Percentiles rank a stretch among this genome's conserved stretches.
These are phyloP conservation scores for Euclidium syriacum DNA, from an alignment of 345 rosid genomes.

Conservation along the genomic window DNA sequence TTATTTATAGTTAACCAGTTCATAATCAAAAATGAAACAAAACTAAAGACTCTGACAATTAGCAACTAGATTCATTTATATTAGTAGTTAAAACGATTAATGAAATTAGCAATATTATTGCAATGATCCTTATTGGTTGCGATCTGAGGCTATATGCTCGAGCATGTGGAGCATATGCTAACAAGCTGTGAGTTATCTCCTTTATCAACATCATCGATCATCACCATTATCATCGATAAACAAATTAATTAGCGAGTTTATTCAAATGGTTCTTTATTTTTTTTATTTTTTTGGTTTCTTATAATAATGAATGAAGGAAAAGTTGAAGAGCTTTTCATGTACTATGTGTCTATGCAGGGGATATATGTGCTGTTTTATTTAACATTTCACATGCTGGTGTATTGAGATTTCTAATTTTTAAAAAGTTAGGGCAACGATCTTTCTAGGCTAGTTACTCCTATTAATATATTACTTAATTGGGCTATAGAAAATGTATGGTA, in stretches of 20 bases:
- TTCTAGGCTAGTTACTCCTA: neutral
- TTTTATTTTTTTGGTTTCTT: conserved; percentile 11
- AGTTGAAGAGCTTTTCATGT: conserved; percentile 27
- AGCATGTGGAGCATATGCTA: conserved; percentile 33
- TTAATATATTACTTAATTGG: neutral
- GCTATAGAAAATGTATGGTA: neutral
- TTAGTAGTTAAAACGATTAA: conserved; percentile 3
- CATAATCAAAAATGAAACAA: too few species aligned
- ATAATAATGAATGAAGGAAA: conserved; percentile 16
- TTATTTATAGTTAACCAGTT: too few species aligned
- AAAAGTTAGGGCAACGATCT: neutral
- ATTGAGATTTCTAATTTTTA: neutral
- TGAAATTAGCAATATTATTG: conserved; percentile 12
- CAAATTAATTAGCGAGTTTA: conserved; percentile 14
- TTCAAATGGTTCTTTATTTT: conserved; percentile 19
- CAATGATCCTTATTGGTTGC: conserved; percentile 25
- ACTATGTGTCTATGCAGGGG: conserved; percentile 12
- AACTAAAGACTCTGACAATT: too few species aligned
- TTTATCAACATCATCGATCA: neutral
- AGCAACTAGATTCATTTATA: neutral
- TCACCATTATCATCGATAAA: conserved; percentile 2
- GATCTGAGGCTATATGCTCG: conserved; percentile 7
- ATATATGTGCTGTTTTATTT: conserved; percentile 27
- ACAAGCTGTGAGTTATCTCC: conserved; percentile 25
- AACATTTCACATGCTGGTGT: conserved; percentile 11